Conservation (phyloP, 1,139 yeast species). For the Sugiyamaella novakii region DNA sequence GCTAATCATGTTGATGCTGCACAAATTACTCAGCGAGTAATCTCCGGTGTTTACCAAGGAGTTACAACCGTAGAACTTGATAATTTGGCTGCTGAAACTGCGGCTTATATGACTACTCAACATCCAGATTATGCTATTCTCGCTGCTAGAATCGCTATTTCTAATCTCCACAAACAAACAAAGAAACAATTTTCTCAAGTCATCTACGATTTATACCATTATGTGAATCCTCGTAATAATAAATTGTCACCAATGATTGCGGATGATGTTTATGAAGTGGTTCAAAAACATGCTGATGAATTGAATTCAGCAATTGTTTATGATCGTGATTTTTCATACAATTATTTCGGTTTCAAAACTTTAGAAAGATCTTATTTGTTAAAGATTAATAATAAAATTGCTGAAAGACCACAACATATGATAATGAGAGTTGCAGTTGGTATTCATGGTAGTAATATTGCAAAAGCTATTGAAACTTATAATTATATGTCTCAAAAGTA, state of each 20-base stretch:
- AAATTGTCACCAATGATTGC: constrained; percentile 82
- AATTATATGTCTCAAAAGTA: constrained; percentile 80
- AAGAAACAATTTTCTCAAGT: constrained; percentile 86
- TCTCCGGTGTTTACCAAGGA: constrained; percentile 92
- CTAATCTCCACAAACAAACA: constrained; percentile 91
- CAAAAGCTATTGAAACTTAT: constrained; percentile 74
- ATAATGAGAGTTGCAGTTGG: constrained; percentile 90
- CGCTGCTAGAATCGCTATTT: constrained; percentile 93
- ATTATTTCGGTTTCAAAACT: constrained; percentile 86
- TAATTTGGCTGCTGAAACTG: constrained; percentile 94
- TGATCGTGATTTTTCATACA: constrained; percentile 81
- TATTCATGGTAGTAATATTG: constrained; percentile 76
- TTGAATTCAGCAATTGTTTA: constrained; percentile 78
- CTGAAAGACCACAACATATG: constrained; percentile 90
- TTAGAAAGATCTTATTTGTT: constrained; percentile 80
- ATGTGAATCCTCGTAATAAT: constrained; percentile 76
- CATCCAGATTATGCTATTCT: constrained; percentile 95
- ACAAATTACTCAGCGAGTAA: constrained; percentile 84
- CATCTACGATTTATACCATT: constrained; percentile 67
- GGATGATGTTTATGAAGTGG: constrained; percentile 64
- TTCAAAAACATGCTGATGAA: constrained; percentile 65
- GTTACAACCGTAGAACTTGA: constrained; percentile 92
- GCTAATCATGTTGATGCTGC: constrained; percentile 84
- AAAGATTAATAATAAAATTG: constrained; percentile 68
- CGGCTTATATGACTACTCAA: constrained; percentile 93